Base-by-base conservation (phyloP, 2,329 filamentous ascomycete species). In the Capronia epimyces region DNA sequence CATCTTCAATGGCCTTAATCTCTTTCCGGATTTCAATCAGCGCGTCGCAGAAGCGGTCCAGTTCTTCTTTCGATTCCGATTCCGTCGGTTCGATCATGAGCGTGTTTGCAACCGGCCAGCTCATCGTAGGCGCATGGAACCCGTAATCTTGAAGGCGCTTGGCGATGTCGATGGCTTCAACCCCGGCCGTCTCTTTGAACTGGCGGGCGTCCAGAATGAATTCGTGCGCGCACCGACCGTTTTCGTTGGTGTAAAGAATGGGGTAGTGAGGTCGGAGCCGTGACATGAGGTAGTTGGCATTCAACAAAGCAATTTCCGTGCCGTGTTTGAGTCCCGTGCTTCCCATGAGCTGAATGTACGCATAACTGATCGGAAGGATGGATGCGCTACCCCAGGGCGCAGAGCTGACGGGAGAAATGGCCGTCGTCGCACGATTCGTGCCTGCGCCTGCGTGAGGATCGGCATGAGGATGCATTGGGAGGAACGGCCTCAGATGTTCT, bases 61-160 rank as follows among this genome's bases (percentile, higher is more conserved):
- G 80, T 75, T 97, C 91, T 56, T 85, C 85, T 68, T 93, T 90
- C 70, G 81, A 87, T 75, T 97, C 91, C 12, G 85, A 90, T 72
- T 96, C 91, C 0, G 91, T 97, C 1, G 91, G 91, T 74, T 97
- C 91, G 60, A 97, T 95, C 91, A 97, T 97, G 39, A 97, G 81
- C 1, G 91, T 96, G 71, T 94, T 94, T 46, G 88, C 80, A 1
- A 97, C 89, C 1, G 91, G 91, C 87, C 88, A 96, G 67, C 84
- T 89, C 91, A 97, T 96, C 46, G 91, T 97, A 0, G 91, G 91
- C 1, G 90, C 87, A 70, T 97, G 91, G 80, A 97, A 97, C 36
- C 91, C 91, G 67, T 95, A 97, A 67, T 97, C 91, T 71, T 96
- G 90, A 16, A 97, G 81, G 57, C 91, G 87, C 78, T 97, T 97